Conservation (phyloP, 2,329 filamentous ascomycete genomes). For the Claviceps maximensis region DNA sequence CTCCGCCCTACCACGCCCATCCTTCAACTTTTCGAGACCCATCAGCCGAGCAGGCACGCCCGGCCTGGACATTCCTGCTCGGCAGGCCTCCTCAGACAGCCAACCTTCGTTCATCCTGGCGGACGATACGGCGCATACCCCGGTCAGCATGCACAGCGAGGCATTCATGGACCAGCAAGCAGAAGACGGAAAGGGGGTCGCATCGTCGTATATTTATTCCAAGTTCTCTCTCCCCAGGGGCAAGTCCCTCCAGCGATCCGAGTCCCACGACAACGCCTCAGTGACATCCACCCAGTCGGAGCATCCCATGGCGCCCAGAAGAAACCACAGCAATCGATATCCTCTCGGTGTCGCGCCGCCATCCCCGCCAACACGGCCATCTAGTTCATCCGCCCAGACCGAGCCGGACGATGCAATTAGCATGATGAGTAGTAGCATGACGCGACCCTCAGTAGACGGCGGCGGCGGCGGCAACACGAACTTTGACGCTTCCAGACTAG, state of each 20-base stretch:
- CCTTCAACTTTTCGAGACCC: constrained; percentile 90
- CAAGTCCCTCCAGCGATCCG: constrained; percentile 59
- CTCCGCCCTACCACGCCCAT: constrained; percentile 58
- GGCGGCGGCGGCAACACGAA: constrained; percentile 39
- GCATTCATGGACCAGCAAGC: constrained; percentile 42
- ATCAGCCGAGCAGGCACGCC: constrained; percentile 60
- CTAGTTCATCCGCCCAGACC: constrained; percentile 36
- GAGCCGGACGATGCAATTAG: constrained; percentile 24
- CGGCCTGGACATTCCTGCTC: constrained; percentile 40
- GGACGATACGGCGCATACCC: constrained; percentile 54
- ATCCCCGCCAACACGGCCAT: constrained; percentile 47
- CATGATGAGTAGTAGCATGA: constrained; percentile 17
- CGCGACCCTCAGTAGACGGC: constrained; percentile 35
- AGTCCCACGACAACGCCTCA: constrained; percentile 40
- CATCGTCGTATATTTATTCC: constrained; percentile 72
- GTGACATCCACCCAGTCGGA: constrained; percentile 51
- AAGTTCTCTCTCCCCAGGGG: constrained; percentile 76
- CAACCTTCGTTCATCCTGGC: constrained; percentile 49
- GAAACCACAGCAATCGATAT: constrained; percentile 27
- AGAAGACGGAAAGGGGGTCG: constrained; percentile 35
- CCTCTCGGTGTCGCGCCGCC: constrained; percentile 39
- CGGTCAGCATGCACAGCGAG: constrained; percentile 60
- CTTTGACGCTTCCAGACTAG: constrained; percentile 28
- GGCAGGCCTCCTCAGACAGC: constrained; percentile 54
- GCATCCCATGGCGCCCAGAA: constrained; percentile 30